Evolutionary conservation across 2,329 filamentous ascomycete species (phyloP), one percentile per base, ranked within the genome.

Genomic region (Cladosporium sp.): DNA sequence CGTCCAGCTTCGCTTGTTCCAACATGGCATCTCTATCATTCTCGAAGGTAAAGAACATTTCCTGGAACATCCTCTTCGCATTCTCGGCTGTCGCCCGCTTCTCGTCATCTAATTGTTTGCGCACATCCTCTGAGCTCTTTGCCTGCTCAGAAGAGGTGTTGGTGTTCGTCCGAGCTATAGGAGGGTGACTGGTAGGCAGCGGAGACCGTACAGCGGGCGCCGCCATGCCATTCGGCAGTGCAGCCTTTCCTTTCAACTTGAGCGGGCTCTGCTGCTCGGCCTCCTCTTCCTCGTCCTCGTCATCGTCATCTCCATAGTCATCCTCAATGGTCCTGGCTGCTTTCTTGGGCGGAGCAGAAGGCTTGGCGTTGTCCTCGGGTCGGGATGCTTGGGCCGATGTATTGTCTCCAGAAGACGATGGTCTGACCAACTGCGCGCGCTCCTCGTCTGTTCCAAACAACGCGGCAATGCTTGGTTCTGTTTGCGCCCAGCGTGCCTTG

Each of bases 11-110:
- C 73, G 97, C 91, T 74, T 99, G 94, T 73, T 99, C 94, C 58
- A 97, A 76, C 94, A 99, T 97, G 49, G 94, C 94, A 66, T 93
- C 91, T 56, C 90, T 85, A 71, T 99, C 94, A 71, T 93, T 94
- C 74, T 99, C 94, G 32, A 97, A 80, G 1, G 94, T 97, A 73
- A 96, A 93, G 74, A 97, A 96, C 63, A 96, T 82, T 9, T 91
- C 95, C 70, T 96, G 88, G 73, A 97, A 97, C 74, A 89, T 94
- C 67, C 86, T 84, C 75, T 91, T 91, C 42, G 91, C 94, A 51
- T 89, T 88, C 69, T 96, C 91, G 69, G 96, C 93, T 48, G 90
- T 92, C 28, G 89, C 90, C 71, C 88, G 92, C 71, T 94, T 94
- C 65, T 91, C 90, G 70, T 96, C 90, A 73, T 97, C 92, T 62